A percentile compares a stretch with the other conserved stretches of the same genome.
Evolutionary conservation across 1,284 basidiomycete species (phyloP).

Genomic region (Malassezia arunalokei): DNA sequence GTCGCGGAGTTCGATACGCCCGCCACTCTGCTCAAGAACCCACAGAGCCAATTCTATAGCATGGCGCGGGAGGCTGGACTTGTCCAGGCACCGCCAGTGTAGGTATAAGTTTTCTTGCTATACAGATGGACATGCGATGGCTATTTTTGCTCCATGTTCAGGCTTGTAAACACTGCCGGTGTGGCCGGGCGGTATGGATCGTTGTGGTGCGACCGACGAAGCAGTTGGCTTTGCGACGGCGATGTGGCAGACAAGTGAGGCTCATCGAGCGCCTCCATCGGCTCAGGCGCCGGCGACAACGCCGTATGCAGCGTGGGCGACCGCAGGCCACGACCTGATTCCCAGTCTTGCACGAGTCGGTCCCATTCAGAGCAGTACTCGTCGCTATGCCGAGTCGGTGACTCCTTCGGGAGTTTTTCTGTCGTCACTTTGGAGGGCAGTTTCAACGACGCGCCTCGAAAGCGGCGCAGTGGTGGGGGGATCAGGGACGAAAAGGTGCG

Average conservation of each 20-base stretch:
- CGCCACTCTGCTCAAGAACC: conserved; percentile 53
- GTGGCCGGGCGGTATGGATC: not conserved
- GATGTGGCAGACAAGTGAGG: not conserved
- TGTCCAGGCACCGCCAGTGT: not conserved
- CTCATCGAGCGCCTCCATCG: not conserved
- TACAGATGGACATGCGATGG: no score
- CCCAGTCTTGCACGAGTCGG: not conserved
- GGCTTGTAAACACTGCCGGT: not conserved
- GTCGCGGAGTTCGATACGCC: conserved; percentile 67
- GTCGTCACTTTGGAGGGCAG: no score
- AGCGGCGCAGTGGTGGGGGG: not conserved
- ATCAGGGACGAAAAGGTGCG: not conserved
- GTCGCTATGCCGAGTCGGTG: not conserved
- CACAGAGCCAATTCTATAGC: conserved; percentile 45
- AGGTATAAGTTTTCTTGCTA: no score
- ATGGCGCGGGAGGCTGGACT: conserved; percentile 45
- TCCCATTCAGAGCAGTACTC: conserved; percentile 10
- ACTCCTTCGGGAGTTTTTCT: not conserved
- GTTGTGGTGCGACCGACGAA: not conserved
- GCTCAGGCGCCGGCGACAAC: conserved; percentile 4
- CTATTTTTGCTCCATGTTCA: no score
- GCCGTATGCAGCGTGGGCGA: not conserved
- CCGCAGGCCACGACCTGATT: not conserved
- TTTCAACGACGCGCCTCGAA: no score
- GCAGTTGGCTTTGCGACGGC: not conserved